Conservation (phyloP, 768 basidiomycete species). For the Leccinum arenicola region DNA sequence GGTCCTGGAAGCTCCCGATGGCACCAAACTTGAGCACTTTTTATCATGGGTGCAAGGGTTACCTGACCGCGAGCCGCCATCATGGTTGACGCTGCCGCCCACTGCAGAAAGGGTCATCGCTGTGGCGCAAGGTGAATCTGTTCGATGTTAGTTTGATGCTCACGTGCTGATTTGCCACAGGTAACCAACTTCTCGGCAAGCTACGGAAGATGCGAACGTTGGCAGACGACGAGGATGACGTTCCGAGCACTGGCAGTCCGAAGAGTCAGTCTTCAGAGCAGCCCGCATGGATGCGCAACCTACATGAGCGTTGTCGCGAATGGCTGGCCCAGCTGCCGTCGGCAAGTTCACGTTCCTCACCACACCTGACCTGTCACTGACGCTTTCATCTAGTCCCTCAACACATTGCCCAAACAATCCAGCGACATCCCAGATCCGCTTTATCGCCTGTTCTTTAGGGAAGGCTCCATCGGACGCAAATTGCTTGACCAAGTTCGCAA, state of each 20-base stretch:
- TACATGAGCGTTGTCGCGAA: slow-evolving; percentile 78
- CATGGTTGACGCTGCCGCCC: slow-evolving; percentile 91
- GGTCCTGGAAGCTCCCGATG: slow-evolving; percentile 76
- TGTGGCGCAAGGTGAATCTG: slow-evolving; percentile 71
- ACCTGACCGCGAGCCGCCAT: slow-evolving; percentile 91
- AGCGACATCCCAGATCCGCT: slow-evolving; percentile 80
- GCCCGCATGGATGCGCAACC: slow-evolving; percentile 92
- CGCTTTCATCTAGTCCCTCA: slow-evolving; percentile 49
- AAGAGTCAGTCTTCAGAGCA: slow-evolving; percentile 70
- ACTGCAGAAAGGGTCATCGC: slow-evolving; percentile 93
- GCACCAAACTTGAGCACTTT: slow-evolving; percentile 91
- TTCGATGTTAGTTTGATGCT: not conserved
- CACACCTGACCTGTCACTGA: slow-evolving; percentile 10
- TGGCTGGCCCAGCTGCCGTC: slow-evolving; percentile 78
- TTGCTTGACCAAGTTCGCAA: slow-evolving; percentile 75
- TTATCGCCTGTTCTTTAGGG: slow-evolving; percentile 84
- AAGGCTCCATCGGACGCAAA: slow-evolving; percentile 75
- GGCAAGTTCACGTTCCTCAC: slow-evolving; percentile 40
- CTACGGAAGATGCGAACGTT: slow-evolving; percentile 91
- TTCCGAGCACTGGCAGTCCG: slow-evolving; percentile 46
- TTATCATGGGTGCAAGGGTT: slow-evolving; percentile 83
- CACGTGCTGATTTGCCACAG: slow-evolving; percentile 37
- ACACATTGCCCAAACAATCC: slow-evolving; percentile 59
- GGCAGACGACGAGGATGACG: slow-evolving; percentile 80
- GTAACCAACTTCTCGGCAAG: slow-evolving; percentile 78